Conservation (phyloP, 495 filamentous ascomycete genomes). For the Melanomma pulvis-pyrius region DNA sequence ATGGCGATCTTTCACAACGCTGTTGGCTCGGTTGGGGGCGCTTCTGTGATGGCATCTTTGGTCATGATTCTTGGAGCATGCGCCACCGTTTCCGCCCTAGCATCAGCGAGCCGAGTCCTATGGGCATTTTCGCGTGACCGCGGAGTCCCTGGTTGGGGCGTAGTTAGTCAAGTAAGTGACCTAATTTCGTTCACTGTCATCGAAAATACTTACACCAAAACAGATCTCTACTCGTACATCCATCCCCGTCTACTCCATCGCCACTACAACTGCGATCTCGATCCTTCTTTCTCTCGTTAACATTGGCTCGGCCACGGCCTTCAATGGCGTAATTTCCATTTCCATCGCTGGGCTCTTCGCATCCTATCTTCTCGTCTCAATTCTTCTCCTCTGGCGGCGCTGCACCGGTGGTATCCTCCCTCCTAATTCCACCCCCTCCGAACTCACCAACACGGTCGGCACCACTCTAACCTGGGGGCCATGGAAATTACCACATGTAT, state of each 20-base stretch:
- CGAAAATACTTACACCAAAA: background rate
- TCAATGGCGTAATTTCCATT: constrained; percentile 33
- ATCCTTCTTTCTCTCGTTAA: constrained; percentile 32
- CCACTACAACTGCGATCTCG: constrained; percentile 18
- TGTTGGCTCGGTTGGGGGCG: background rate
- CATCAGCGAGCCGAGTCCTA: constrained; percentile 36
- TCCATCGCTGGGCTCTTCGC: constrained; percentile 15
- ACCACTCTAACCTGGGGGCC: constrained; percentile 9
- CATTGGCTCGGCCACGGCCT: constrained; percentile 30
- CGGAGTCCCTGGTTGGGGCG: constrained; percentile 18
- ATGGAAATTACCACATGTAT: constrained; percentile 1
- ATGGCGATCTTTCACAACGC: constrained; percentile 23
- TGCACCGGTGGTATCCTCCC: constrained; percentile 3
- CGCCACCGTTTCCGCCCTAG: constrained; percentile 16
- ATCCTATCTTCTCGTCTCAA: constrained; percentile 28
- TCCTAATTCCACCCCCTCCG: background rate
- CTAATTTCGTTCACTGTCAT: constrained; percentile 19
- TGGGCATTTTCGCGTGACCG: constrained; percentile 37
- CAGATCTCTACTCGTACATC: constrained; percentile 39
- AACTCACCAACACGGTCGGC: background rate
- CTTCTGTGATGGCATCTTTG: constrained; percentile 18
- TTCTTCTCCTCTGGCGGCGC: constrained; percentile 12
- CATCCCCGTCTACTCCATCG: constrained; percentile 35
- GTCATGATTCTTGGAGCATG: constrained; percentile 8
- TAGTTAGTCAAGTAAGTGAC: constrained; percentile 14